Percentiles rank a stretch among this genome's conserved stretches.
Conservation (phyloP, 768 basidiomycete species). For the Chiua virens region DNA sequence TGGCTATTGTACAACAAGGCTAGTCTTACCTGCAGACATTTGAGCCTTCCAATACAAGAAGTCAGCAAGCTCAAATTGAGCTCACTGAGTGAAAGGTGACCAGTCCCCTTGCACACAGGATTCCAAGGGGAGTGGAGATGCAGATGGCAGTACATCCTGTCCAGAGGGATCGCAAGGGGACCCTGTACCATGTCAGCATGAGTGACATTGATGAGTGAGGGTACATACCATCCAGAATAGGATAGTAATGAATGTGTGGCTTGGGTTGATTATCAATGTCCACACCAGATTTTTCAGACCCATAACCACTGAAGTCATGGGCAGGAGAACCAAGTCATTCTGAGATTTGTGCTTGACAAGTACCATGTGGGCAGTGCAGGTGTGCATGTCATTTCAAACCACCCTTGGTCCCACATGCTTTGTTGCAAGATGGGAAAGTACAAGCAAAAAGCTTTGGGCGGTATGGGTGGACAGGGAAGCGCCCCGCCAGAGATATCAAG, state of each 20-base stretch:
- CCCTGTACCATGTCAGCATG: not conserved
- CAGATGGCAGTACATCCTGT: not conserved
- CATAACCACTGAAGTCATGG: not conserved
- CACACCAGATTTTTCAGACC: not conserved
- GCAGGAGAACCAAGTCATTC: no score
- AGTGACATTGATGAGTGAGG: not conserved
- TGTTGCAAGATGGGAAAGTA: not conserved
- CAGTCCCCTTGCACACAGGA: not conserved
- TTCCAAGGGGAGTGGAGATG: not conserved
- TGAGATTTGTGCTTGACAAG: no score
- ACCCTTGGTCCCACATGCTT: not conserved
- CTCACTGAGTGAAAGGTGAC: not conserved
- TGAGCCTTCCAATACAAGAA: constrained; percentile 9
- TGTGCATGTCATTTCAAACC: not conserved
- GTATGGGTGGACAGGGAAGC: not conserved
- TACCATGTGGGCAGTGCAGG: no score
- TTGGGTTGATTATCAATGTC: not conserved
- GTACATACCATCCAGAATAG: not conserved
- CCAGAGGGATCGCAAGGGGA: not conserved
- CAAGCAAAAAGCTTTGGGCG: not conserved
- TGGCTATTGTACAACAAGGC: not conserved
- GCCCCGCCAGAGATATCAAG: not conserved
- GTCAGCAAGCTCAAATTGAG: not conserved
- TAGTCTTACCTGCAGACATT: constrained; percentile 23
- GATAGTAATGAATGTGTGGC: not conserved